Percentiles rank a stretch among this genome's conserved stretches.
These are phyloP conservation scores for Apiospora aurea DNA, from an alignment of 2,329 filamentous ascomycete species.

Conservation along the genomic window DNA sequence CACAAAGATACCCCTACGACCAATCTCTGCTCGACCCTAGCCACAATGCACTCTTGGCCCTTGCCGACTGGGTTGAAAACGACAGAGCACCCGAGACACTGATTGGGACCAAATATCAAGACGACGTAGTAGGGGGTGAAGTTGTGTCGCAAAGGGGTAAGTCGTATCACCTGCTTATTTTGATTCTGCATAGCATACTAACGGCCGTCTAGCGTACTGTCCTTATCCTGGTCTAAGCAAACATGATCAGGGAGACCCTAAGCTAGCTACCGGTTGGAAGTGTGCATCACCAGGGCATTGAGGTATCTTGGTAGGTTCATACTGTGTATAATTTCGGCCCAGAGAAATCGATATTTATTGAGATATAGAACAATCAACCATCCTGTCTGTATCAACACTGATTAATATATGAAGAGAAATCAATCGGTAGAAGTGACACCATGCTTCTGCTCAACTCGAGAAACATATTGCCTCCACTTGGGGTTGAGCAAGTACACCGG, in stretches of 20 bases:
- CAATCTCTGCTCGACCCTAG: slow-evolving; percentile 26
- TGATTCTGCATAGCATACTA: background rate
- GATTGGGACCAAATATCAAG: slow-evolving; percentile 30
- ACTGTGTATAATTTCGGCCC: background rate
- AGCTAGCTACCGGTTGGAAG: slow-evolving; percentile 30
- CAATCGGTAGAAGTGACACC: slow-evolving; percentile 14
- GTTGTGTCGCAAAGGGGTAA: slow-evolving; percentile 30
- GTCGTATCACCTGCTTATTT: slow-evolving; percentile 23
- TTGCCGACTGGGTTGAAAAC: slow-evolving; percentile 31
- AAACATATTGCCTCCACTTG: slow-evolving; percentile 24
- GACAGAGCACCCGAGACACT: slow-evolving; percentile 27
- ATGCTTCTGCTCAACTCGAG: background rate
- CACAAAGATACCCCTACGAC: slow-evolving; percentile 29
- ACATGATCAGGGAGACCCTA: slow-evolving; percentile 27
- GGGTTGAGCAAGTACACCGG: slow-evolving; percentile 35
- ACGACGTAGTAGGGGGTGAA: slow-evolving; percentile 28
- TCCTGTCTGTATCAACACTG: background rate
- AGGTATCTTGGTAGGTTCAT: background rate
- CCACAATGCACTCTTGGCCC: slow-evolving; percentile 29
- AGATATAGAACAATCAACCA: background rate
- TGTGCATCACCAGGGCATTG: slow-evolving; percentile 13
- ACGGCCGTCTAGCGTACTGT: slow-evolving; percentile 24
- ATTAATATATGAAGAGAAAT: background rate
- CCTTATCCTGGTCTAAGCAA: slow-evolving; percentile 30
- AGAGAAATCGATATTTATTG: background rate